phyloP scores from a whole-genome alignment of 768 basidiomycete species.

The Lentinula detonsa region DNA sequence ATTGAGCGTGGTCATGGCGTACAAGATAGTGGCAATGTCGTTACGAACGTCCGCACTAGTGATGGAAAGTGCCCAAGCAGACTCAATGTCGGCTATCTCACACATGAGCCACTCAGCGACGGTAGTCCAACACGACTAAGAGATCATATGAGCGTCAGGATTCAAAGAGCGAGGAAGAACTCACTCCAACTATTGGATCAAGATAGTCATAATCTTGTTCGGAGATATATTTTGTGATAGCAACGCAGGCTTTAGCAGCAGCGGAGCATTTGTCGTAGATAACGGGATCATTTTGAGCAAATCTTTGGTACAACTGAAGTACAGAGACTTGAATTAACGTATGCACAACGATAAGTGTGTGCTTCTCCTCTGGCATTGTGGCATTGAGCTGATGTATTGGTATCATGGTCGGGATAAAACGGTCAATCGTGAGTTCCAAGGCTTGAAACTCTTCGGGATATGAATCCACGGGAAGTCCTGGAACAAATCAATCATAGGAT shows the following conservation, averaged over 20 bases:
- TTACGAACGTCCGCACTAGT: slow-evolving; percentile 53
- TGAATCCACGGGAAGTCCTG: slow-evolving; percentile 36
- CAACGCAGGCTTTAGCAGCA: slow-evolving; percentile 55
- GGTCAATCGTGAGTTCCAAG: slow-evolving; percentile 58
- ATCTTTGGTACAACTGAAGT: slow-evolving; percentile 58
- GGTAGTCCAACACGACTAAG: slow-evolving; percentile 66
- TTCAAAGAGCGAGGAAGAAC: slow-evolving; percentile 18
- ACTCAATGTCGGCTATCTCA: slow-evolving; percentile 58
- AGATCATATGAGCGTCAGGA: slow-evolving; percentile 6
- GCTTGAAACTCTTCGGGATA: slow-evolving; percentile 54
- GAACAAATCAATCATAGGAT: slow-evolving; percentile 2
- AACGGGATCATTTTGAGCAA: slow-evolving; percentile 51
- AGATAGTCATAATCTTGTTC: slow-evolving; percentile 65
- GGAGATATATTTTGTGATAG: slow-evolving; percentile 54
- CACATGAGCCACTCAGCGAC: slow-evolving; percentile 62
- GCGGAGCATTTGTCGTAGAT: slow-evolving; percentile 63
- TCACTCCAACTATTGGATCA: slow-evolving; percentile 74
- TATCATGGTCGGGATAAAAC: slow-evolving; percentile 58
- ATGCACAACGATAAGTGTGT: slow-evolving; percentile 52
- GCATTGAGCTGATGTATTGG: slow-evolving; percentile 61
- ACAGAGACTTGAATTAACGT: slow-evolving; percentile 62
- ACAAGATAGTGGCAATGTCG: slow-evolving; percentile 56
- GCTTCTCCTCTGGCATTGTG: slow-evolving; percentile 46
- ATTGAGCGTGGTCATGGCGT: slow-evolving; percentile 58
- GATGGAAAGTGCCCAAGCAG: slow-evolving; percentile 52